phyloP scores from a whole-genome alignment of 306 rosid genomes.

The Castanea mollissima region DNA sequence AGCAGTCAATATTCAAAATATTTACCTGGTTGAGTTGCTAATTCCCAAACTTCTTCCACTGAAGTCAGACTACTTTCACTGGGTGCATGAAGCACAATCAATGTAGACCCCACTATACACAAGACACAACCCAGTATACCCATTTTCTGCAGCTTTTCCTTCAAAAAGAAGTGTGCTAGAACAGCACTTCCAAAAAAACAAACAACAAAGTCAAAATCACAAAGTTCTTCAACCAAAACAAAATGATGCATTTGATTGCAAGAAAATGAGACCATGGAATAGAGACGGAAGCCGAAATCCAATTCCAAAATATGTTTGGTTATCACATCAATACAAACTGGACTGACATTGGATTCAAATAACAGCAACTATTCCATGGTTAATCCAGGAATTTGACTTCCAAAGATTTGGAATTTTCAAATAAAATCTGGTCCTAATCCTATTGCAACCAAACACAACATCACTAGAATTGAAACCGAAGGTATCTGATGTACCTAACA shows the following conservation, averaged over 20 bases:
- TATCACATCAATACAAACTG: neutral
- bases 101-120: conserved; percentile 71
- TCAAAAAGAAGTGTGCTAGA: conserved; percentile 78
- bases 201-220: neutral
- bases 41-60: conserved; percentile 75
- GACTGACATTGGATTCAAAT: neutral
- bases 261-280: neutral
- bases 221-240: neutral
- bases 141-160: conserved; percentile 79
- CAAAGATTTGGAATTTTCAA: neutral
- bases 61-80: conserved; percentile 55
- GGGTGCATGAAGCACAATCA: conserved; percentile 83
- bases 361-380: neutral
- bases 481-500: conserved; percentile 51
- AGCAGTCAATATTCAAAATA: neutral
- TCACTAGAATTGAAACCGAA: neutral
- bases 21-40: conserved; percentile 83
- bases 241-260: neutral
- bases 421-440: neutral
- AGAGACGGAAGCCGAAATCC: neutral
- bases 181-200: conserved; percentile 52
- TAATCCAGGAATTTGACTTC: neutral
- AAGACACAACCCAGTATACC: conserved; percentile 84
- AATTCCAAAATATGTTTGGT: neutral
- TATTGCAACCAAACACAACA: neutral